Conservation (phyloP, 345 rosid species). For the Litchi chinensis region DNA sequence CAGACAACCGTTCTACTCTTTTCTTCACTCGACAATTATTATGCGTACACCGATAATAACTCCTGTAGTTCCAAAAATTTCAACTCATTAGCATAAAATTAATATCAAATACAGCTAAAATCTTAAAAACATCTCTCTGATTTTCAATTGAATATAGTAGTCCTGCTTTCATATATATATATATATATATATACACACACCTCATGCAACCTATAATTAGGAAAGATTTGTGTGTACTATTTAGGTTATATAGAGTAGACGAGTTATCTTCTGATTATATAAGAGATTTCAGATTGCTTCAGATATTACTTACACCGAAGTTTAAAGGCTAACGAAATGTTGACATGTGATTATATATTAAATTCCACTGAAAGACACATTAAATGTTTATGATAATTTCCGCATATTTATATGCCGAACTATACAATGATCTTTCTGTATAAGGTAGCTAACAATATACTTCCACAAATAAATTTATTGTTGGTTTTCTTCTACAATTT, state of each 20-base stretch:
- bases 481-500: background rate
- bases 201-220: background rate
- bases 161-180: background rate
- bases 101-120: background rate
- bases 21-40: conserved; percentile 92
- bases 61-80: conserved; percentile 41
- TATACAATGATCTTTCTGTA: background rate
- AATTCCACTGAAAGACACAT: background rate
- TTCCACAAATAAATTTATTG: too few relatives aligned
- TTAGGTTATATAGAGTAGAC: background rate
- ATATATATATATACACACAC: too few relatives aligned
- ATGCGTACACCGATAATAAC: conserved; percentile 90
- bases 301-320: background rate
- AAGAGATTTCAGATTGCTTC: background rate
- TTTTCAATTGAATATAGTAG: too few relatives aligned
- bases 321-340: too few relatives aligned
- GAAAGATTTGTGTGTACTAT: background rate
- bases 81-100: background rate
- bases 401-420: background rate
- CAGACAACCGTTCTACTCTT: conserved; percentile 91
- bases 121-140: too few relatives aligned
- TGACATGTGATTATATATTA: too few relatives aligned
- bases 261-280: background rate
- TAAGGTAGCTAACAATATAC: background rate
- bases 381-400: background rate